These are phyloP conservation scores for Alnus rubra DNA, from an alignment of 306 rosid genomes.

Conservation along the genomic window DNA sequence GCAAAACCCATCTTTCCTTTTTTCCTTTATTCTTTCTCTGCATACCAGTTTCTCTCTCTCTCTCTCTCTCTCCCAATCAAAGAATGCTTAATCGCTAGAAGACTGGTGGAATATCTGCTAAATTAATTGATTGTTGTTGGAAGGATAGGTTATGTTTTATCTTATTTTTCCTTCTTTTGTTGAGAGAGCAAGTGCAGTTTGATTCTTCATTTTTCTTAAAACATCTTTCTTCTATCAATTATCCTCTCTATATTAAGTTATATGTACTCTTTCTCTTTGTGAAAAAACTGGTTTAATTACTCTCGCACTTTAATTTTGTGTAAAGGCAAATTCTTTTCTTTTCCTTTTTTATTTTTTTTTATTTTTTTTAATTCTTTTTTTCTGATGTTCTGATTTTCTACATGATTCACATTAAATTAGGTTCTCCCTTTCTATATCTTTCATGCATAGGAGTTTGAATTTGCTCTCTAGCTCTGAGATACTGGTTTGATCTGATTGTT, in stretches of 20 bases:
- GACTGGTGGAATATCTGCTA: not conserved
- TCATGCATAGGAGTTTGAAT: no score
- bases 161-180: not conserved
- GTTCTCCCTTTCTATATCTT: not conserved
- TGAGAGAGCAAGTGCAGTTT: not conserved
- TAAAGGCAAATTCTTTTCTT: not conserved
- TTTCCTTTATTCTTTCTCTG: not conserved
- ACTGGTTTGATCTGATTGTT: no score
- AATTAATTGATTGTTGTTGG: not conserved
- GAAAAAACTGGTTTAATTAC: not conserved
- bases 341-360: no score
- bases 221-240: not conserved
- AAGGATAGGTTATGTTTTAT: not conserved
- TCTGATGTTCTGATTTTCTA: not conserved
- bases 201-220: not conserved
- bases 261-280: not conserved
- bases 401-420: not conserved
- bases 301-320: not conserved
- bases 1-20: not conserved
- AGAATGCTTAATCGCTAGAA: not conserved
- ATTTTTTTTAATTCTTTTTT: not conserved
- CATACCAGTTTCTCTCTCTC: not conserved
- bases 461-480: no score
- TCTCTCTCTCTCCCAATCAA: conserved; percentile 3
- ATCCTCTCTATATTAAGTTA: not conserved